phyloP scores from a whole-genome alignment of 176 grass and related monocot genomes.

The Phoenix dactylifera region DNA sequence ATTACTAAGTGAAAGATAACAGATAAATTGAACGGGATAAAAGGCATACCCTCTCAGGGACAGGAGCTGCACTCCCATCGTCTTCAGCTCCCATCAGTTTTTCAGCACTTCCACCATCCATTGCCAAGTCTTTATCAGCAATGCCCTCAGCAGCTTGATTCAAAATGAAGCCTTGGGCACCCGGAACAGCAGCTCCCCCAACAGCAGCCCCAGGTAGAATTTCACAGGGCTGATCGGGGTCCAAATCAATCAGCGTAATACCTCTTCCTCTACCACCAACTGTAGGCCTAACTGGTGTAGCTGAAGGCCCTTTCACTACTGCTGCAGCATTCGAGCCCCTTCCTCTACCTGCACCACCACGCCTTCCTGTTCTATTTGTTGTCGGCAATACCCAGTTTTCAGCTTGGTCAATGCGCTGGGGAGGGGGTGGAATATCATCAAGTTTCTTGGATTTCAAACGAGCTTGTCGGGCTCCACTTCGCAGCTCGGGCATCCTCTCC shows the following conservation, averaged over 20 bases:
- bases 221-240: slow-evolving; percentile 34
- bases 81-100: slow-evolving; percentile 65
- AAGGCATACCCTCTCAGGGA: slow-evolving; percentile 65
- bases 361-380: slow-evolving; percentile 39
- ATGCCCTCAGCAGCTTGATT: slow-evolving; percentile 25
- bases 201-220: slow-evolving; percentile 33
- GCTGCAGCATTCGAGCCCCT: slow-evolving; percentile 45
- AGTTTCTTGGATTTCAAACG: slow-evolving; percentile 54
- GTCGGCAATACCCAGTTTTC: slow-evolving; percentile 29
- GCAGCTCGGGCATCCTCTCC: slow-evolving; percentile 85
- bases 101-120: slow-evolving; percentile 71
- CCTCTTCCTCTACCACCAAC: slow-evolving; percentile 50
- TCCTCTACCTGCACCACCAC: slow-evolving; percentile 34
- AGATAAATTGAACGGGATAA: slow-evolving; percentile 1
- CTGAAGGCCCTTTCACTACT: slow-evolving; percentile 22
- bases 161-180: slow-evolving; percentile 32
- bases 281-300: slow-evolving; percentile 34
- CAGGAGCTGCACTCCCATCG: slow-evolving; percentile 39
- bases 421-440: slow-evolving; percentile 21
- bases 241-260: slow-evolving; percentile 22
- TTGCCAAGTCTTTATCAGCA: slow-evolving; percentile 38
- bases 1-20: slow-evolving; percentile 1
- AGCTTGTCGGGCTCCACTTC: slow-evolving; percentile 74
- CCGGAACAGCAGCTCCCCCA: slow-evolving; percentile 14
- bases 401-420: slow-evolving; percentile 16